These are phyloP conservation scores for Zopfia rhizophila DNA, from an alignment of 2,329 filamentous ascomycete species.

Conservation along the genomic window DNA sequence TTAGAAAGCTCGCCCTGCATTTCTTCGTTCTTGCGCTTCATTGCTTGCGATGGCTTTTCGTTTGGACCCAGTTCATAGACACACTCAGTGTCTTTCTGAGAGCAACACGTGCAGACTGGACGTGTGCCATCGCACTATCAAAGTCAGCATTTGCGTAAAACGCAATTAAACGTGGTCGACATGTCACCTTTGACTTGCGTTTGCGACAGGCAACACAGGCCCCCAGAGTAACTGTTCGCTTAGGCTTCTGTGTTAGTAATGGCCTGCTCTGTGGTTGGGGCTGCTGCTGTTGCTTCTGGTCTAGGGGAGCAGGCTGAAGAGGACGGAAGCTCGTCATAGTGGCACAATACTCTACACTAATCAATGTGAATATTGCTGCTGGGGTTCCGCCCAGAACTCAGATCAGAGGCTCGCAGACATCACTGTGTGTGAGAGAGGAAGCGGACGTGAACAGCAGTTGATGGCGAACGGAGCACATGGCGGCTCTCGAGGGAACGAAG, in stretches of 20 bases:
- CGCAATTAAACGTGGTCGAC: background rate
- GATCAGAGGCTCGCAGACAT: too few relatives aligned
- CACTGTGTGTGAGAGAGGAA: slow-evolving; percentile 27
- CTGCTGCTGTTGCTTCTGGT: slow-evolving; percentile 29
- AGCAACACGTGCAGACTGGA: slow-evolving; percentile 43
- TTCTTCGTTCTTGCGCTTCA: slow-evolving; percentile 49
- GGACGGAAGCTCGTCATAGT: slow-evolving; percentile 43
- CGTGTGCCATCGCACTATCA: slow-evolving; percentile 41
- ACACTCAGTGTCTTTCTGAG: slow-evolving; percentile 44
- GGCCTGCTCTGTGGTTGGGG: slow-evolving; percentile 35
- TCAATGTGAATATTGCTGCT: too few relatives aligned
- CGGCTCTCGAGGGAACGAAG: slow-evolving; percentile 20
- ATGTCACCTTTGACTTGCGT: slow-evolving; percentile 44
- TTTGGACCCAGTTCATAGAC: slow-evolving; percentile 48
- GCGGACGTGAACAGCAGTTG: slow-evolving; percentile 6
- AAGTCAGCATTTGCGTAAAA: slow-evolving; percentile 2
- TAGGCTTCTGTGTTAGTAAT: slow-evolving; percentile 40
- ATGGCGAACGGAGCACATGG: slow-evolving; percentile 13
- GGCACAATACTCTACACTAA: too few relatives aligned
- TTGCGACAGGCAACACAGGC: slow-evolving; percentile 48
- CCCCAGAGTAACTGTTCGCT: slow-evolving; percentile 47
- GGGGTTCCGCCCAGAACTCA: too few relatives aligned
- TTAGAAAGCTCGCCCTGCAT: slow-evolving; percentile 47
- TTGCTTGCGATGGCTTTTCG: slow-evolving; percentile 47
- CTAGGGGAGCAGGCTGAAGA: slow-evolving; percentile 45